Percentiles rank a stretch among this genome's conserved stretches.
Evolutionary conservation across 805 yeast species (phyloP).

Genomic region (Zygosaccharomyces gambellarensis): DNA sequence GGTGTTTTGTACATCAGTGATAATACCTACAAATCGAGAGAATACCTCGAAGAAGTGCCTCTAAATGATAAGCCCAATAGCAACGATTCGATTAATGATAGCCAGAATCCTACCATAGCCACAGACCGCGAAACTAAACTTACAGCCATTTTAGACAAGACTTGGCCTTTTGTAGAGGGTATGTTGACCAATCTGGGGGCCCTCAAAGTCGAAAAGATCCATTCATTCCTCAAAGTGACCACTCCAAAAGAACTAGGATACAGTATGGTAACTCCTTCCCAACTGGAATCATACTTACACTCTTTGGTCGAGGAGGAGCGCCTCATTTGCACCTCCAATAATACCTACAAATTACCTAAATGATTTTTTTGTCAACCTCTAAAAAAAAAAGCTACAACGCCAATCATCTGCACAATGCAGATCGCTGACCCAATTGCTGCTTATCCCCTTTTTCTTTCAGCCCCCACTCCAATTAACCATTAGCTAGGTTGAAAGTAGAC

Average conservation of each 20-base stretch:
- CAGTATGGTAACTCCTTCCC: constrained; percentile 11
- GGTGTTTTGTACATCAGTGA: constrained; percentile 47
- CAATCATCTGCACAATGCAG: background rate
- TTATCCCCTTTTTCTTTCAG: too few relatives aligned
- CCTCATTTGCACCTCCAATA: constrained; percentile 13
- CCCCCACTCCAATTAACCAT: background rate
- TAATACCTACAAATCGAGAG: constrained; percentile 5
- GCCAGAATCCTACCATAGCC: background rate
- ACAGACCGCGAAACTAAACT: background rate
- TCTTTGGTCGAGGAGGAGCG: constrained; percentile 19
- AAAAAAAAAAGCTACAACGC: background rate
- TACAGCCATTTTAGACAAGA: constrained; percentile 12
- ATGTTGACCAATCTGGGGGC: constrained; percentile 56
- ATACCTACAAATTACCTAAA: constrained; percentile 16
- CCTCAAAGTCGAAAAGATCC: constrained; percentile 45
- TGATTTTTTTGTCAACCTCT: background rate
- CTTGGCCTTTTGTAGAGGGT: constrained; percentile 48
- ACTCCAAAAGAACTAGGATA: constrained; percentile 46
- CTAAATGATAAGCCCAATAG: background rate
- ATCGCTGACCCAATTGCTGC: background rate
- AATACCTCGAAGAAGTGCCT: background rate
- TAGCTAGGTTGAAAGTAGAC: background rate
- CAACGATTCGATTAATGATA: background rate
- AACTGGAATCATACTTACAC: constrained; percentile 15
- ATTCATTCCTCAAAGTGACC: constrained; percentile 49